Evolutionary conservation across 495 filamentous ascomycete species (phyloP).

Genomic region (Opeltia flavorubescens): DNA sequence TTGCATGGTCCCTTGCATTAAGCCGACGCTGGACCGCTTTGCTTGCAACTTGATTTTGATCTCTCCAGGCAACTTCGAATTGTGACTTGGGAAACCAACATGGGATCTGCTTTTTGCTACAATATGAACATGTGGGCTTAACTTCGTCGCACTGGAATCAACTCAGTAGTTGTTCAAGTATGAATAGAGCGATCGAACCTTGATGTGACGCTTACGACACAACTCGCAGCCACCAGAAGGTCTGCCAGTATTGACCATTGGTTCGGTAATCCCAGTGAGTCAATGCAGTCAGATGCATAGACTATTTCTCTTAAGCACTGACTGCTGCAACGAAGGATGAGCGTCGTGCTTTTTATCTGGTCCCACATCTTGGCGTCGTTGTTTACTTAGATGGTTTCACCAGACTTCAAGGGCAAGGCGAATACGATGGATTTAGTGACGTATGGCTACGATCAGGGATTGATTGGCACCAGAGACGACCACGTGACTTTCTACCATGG

Average conservation of each 20-base stretch:
- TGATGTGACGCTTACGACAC: slow-evolving; percentile 4
- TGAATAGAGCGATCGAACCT: background rate
- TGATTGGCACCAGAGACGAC: no score
- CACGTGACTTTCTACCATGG: no score
- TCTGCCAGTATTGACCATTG: background rate
- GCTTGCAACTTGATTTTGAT: slow-evolving; percentile 1
- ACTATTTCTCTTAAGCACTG: no score
- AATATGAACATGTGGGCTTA: slow-evolving; percentile 1
- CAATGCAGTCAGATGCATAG: no score
- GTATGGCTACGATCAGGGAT: no score
- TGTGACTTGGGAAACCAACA: background rate
- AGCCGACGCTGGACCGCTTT: background rate
- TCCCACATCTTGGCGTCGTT: no score
- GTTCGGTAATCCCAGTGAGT: no score
- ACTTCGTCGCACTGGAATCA: background rate
- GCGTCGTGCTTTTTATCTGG: no score
- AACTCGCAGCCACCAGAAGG: background rate
- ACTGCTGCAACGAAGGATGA: no score
- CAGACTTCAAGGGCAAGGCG: no score
- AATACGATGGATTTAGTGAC: no score
- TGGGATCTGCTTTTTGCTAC: background rate
- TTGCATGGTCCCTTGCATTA: background rate
- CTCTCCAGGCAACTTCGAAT: slow-evolving; percentile 3
- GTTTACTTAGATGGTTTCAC: no score
- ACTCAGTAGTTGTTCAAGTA: background rate